Evolutionary conservation across 2,329 filamentous ascomycete species (phyloP).

Genomic region (Fusarium sp.): DNA sequence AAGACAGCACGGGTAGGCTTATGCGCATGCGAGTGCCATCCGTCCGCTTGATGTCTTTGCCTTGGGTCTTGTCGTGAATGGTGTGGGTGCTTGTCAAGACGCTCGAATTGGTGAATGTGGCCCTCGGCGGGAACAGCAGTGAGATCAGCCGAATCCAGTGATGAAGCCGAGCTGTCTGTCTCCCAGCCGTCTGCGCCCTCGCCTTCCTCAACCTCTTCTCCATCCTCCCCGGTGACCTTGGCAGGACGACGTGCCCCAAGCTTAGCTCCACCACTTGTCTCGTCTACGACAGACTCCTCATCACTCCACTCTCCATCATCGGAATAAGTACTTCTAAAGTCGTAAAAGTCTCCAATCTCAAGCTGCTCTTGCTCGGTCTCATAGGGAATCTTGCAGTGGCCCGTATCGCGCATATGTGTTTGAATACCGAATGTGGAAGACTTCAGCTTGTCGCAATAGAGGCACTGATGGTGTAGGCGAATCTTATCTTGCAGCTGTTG

Average conservation of each 20-base stretch:
- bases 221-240: slow-evolving; percentile 63
- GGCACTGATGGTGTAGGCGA: slow-evolving; percentile 81
- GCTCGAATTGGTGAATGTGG: slow-evolving; percentile 76
- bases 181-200: slow-evolving; percentile 86
- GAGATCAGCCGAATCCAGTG: slow-evolving; percentile 85
- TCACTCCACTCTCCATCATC: slow-evolving; percentile 77
- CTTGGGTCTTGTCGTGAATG: slow-evolving; percentile 78
- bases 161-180: slow-evolving; percentile 91
- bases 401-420: slow-evolving; percentile 97
- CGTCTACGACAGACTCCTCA: slow-evolving; percentile 56
- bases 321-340: slow-evolving; percentile 95
- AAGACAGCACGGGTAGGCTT: slow-evolving; percentile 80
- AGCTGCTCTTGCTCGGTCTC: slow-evolving; percentile 89
- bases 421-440: slow-evolving; percentile 83
- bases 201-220: slow-evolving; percentile 63
- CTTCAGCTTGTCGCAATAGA: slow-evolving; percentile 88
- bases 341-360: slow-evolving; percentile 95
- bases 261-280: slow-evolving; percentile 71
- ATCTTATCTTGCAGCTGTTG: slow-evolving; percentile 83
- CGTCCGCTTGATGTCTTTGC: slow-evolving; percentile 78
- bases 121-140: slow-evolving; percentile 81
- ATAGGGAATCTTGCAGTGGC: slow-evolving; percentile 97
- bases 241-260: slow-evolving; percentile 70
- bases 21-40: slow-evolving; percentile 86
- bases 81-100: slow-evolving; percentile 77